Conservation (phyloP, 257 asterid species). For the Parsonsia alboflavescens region DNA sequence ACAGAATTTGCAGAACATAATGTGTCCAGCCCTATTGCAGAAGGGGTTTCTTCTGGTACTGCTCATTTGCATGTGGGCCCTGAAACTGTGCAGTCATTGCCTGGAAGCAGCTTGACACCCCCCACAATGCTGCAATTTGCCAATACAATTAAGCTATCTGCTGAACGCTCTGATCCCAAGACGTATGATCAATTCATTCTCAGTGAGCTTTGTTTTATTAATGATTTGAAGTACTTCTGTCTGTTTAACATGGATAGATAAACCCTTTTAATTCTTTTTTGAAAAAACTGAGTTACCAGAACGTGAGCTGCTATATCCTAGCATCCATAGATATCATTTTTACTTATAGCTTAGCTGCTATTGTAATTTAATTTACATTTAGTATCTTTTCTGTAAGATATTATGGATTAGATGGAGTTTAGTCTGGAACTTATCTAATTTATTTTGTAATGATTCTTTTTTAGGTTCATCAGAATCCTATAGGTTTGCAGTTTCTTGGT, state of each 20-base stretch:
- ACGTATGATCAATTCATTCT: conserved; percentile 46
- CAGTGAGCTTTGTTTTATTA: background rate
- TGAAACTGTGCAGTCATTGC: conserved; percentile 60
- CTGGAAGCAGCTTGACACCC: conserved; percentile 64
- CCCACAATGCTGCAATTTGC: conserved; percentile 84
- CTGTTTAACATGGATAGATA: background rate
- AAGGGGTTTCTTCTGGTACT: conserved; percentile 60
- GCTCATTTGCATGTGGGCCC: conserved; percentile 72
- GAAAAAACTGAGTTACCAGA: too few species aligned
- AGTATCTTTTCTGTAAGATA: background rate
- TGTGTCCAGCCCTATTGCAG: conserved; percentile 51
- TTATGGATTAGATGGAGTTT: background rate
- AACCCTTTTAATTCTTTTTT: background rate
- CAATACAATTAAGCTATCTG: conserved; percentile 77
- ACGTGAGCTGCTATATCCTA: too few species aligned
- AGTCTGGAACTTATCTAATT: background rate
- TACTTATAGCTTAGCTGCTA: background rate
- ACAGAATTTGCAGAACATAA: conserved; percentile 51
- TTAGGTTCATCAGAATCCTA: background rate
- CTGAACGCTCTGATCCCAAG: conserved; percentile 85
- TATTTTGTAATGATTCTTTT: background rate
- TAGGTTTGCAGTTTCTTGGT: background rate
- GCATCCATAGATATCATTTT: background rate
- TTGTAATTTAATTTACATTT: background rate
- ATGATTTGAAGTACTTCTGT: background rate